Percentiles rank a stretch among this genome's conserved stretches.
These are phyloP conservation scores for Chlorella sp. DNA, from an alignment of 139 green algal genomes.

Conservation along the genomic window DNA sequence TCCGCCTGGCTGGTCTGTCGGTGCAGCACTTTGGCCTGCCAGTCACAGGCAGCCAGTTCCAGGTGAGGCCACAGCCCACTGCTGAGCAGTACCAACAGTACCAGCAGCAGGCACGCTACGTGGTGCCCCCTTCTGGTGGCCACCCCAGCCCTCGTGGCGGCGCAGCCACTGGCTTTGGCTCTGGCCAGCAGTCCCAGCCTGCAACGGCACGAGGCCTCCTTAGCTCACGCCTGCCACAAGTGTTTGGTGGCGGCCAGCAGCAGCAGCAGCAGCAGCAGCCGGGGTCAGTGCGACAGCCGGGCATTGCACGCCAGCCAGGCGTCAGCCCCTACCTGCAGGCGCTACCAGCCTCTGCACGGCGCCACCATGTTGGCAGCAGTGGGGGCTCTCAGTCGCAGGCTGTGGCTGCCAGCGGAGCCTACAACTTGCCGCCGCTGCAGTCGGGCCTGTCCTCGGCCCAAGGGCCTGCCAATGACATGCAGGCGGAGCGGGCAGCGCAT, in stretches of 20 bases:
- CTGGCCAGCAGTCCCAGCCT: not conserved
- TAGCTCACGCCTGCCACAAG: constrained; percentile 5
- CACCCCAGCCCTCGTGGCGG: not conserved
- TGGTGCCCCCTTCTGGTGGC: not conserved
- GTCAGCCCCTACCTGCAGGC: not conserved
- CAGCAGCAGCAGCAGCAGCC: not conserved
- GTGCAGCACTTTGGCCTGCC: too few species aligned
- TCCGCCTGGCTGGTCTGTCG: not conserved
- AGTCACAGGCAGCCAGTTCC: too few species aligned
- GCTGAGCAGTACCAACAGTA: not conserved
- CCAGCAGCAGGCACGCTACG: constrained; percentile 13
- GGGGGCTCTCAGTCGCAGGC: not conserved
- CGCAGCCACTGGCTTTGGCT: not conserved
- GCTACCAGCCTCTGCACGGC: not conserved
- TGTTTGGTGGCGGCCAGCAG: not conserved
- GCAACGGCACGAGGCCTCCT: not conserved
- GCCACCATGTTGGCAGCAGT: not conserved
- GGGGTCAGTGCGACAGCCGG: too few species aligned
- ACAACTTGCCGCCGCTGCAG: not conserved
- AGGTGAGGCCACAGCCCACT: not conserved
- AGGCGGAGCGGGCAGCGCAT: not conserved
- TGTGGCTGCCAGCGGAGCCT: not conserved
- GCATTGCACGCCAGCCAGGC: not conserved
- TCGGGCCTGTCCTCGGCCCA: not conserved
- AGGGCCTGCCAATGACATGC: not conserved